Evolutionary conservation across 208 protist genomes (phyloP).

Genomic region (Leishmania major): DNA sequence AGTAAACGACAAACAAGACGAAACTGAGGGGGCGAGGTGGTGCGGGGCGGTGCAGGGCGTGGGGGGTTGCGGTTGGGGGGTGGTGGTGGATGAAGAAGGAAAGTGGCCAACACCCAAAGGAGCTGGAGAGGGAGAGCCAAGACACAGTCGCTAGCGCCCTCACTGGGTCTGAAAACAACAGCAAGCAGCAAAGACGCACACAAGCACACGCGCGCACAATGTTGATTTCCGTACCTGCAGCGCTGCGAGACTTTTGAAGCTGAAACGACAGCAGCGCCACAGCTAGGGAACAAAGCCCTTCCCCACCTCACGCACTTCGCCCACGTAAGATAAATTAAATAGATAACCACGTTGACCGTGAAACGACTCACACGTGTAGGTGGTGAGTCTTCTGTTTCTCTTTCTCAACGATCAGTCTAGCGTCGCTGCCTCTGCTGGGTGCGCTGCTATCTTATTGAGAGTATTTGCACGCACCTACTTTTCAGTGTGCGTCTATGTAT

Average conservation of each 20-base stretch:
- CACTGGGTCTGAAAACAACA: background rate
- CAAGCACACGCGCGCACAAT: background rate
- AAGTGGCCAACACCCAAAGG: background rate
- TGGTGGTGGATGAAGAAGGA: background rate
- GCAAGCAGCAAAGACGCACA: background rate
- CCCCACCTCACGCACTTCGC: background rate
- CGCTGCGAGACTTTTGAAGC: background rate
- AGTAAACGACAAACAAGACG: background rate
- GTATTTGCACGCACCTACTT: background rate
- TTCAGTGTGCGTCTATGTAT: background rate
- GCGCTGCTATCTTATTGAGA: background rate
- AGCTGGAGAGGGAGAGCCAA: background rate
- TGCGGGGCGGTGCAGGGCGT: background rate
- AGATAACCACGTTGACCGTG: background rate
- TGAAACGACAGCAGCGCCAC: background rate
- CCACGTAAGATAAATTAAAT: too few relatives aligned
- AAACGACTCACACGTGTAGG: background rate
- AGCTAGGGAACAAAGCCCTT: background rate
- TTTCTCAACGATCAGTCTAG: background rate
- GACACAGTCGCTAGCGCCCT: background rate
- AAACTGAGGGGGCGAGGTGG: background rate
- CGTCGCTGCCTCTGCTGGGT: background rate
- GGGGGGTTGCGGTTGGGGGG: background rate
- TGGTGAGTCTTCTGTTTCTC: background rate
- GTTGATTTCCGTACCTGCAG: background rate